phyloP scores from a whole-genome alignment of 2,329 filamentous ascomycete species.

The Huntiella bhutanensis region DNA sequence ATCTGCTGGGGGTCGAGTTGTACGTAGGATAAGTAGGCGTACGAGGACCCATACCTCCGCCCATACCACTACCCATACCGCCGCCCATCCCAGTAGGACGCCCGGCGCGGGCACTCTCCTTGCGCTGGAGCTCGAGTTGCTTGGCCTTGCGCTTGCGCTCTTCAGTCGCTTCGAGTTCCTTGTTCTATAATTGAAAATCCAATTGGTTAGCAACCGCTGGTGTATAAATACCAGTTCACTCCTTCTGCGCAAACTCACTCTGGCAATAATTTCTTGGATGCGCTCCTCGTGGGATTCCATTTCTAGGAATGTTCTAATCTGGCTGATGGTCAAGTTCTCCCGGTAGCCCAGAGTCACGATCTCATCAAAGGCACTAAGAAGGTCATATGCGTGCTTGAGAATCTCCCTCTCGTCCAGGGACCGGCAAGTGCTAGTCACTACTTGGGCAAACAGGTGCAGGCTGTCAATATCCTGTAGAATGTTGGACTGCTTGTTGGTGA shows the following conservation, averaged over 20 bases:
- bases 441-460: constrained; percentile 90
- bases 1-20: constrained; percentile 25
- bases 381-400: constrained; percentile 80
- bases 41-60: constrained; percentile 36
- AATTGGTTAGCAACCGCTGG: too few species aligned
- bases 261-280: constrained; percentile 93
- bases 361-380: constrained; percentile 93
- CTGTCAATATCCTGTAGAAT: constrained; percentile 99
- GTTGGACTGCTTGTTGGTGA: constrained; percentile 98
- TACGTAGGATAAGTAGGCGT: constrained; percentile 30
- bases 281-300: constrained; percentile 99
- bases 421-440: constrained; percentile 91
- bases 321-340: constrained; percentile 86
- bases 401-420: constrained; percentile 93
- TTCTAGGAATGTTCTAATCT: constrained; percentile 98
- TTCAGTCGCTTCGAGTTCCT: constrained; percentile 93
- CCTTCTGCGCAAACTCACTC: constrained; percentile 33
- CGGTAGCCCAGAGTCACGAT: constrained; percentile 88
- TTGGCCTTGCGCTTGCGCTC: constrained; percentile 98
- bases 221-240: not conserved
- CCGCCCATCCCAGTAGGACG: constrained; percentile 25
- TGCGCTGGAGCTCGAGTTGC: constrained; percentile 96
- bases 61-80: constrained; percentile 11
- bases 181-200: constrained; percentile 44
- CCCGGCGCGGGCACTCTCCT: constrained; percentile 69